A percentile compares a stretch with the other conserved stretches of the same genome.
Conservation (phyloP, 345 rosid genomes). For the Gossypium longicalyx region DNA sequence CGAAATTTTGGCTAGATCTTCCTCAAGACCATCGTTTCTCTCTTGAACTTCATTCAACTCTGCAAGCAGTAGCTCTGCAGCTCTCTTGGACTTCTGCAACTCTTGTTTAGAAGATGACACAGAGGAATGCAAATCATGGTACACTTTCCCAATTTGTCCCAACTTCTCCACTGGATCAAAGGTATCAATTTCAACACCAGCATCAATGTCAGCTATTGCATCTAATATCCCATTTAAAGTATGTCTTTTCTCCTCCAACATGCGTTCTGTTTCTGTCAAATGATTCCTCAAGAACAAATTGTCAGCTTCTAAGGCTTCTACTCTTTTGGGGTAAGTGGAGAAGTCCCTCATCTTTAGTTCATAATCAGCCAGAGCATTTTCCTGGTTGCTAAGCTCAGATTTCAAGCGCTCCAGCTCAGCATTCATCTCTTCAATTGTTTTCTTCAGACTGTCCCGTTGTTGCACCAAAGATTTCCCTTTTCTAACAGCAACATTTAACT, state of each 20-base stretch:
- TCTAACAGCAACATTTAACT: constrained; percentile 86
- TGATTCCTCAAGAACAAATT: constrained; percentile 45
- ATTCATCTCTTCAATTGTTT: constrained; percentile 65
- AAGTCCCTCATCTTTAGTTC: constrained; percentile 58
- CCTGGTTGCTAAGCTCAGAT: constrained; percentile 54
- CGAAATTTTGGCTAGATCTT: constrained; percentile 50
- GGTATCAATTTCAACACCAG: constrained; percentile 48
- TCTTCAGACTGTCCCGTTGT: constrained; percentile 73
- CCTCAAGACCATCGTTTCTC: constrained; percentile 83
- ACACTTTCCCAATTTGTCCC: constrained; percentile 44
- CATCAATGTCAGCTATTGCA: constrained; percentile 48
- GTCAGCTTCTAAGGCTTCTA: constrained; percentile 63
- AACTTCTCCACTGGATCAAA: constrained; percentile 62
- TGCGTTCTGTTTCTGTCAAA: constrained; percentile 51
- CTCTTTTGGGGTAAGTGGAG: constrained; percentile 45
- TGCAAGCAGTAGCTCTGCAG: constrained; percentile 80
- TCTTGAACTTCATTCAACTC: constrained; percentile 93
- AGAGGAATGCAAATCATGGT: constrained; percentile 49
- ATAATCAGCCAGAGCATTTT: constrained; percentile 44
- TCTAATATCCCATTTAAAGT: constrained; percentile 39
- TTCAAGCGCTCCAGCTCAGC: constrained; percentile 54
- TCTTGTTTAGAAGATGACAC: constrained; percentile 63
- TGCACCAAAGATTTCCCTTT: constrained; percentile 95
- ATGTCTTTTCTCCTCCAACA: constrained; percentile 60
- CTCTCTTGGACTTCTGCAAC: constrained; percentile 70